Evolutionary conservation across 768 basidiomycete genomes (phyloP), one percentile per base, ranked within the genome.

Genomic region (Tubosaeta sp.): DNA sequence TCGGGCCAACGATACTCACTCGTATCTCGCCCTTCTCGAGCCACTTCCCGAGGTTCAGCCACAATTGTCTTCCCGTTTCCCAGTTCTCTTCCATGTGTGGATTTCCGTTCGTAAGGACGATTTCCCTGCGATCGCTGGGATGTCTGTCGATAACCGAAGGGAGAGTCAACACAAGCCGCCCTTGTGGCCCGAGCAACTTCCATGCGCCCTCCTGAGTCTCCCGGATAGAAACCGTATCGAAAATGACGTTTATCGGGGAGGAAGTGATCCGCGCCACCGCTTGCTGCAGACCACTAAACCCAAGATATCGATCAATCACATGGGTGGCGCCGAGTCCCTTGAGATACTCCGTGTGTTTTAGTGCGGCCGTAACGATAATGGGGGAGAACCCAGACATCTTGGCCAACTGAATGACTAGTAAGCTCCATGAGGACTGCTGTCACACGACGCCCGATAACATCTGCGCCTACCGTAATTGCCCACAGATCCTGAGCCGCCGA

Each of bases 401-500:
- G 5, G 72, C 69, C 0, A 77, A 50, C 59, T 74, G 75, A 38
- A 76, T 66, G 16, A 55, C 74, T 75, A 52, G 38, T 53, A 53
- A 56, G 39, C 3, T 16, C 16, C 38, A 37, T 68, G 59, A 64
- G 58, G 44, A 45, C 57, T 25, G 38, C 0, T 34, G 41, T 56
- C 55, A 55, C 27, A 35, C 34, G 26, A 43, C 12, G 11, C 12
- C 42, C 49, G 50, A 59, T 51, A 33, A 27, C 27, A 39, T 52
- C 51, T 49, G 43, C 53, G 57, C 71, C 56, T 64, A 76, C 79
- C 75, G 29, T 68, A 74, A 70, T 80, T 77, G 35, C 80, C 79
- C 3, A 79, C 75, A 35, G 76, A 78, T 41, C 73, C 72, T 26
- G 72, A 61, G 6, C 79, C 79, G 31, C 79, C 80, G 16, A 78